Conservation (phyloP, 2,329 filamentous ascomycete genomes). For the Lecanicillium sp. region DNA sequence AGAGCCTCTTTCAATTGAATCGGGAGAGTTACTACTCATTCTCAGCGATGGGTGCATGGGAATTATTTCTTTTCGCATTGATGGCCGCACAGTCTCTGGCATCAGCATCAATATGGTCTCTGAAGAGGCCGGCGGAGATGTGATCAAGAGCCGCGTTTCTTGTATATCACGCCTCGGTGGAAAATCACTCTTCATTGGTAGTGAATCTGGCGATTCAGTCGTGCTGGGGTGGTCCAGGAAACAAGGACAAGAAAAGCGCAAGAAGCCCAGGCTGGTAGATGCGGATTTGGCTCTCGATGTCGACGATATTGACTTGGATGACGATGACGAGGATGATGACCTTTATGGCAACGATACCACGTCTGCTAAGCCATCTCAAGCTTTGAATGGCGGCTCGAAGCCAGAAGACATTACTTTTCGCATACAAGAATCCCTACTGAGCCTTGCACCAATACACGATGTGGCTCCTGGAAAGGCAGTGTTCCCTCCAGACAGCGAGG, state of each 20-base stretch:
- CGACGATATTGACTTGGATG: slow-evolving; percentile 45
- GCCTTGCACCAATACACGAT: slow-evolving; percentile 71
- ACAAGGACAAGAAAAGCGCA: slow-evolving; percentile 55
- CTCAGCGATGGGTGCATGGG: slow-evolving; percentile 68
- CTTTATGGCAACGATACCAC: slow-evolving; percentile 55
- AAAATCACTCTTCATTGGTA: slow-evolving; percentile 74
- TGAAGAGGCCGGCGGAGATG: slow-evolving; percentile 51
- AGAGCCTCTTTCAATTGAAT: slow-evolving; percentile 67
- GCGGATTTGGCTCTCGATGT: slow-evolving; percentile 41
- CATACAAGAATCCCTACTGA: slow-evolving; percentile 68
- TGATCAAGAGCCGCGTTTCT: slow-evolving; percentile 57
- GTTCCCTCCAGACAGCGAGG: slow-evolving; percentile 34
- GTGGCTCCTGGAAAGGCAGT: slow-evolving; percentile 59
- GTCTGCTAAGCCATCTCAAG: slow-evolving; percentile 44
- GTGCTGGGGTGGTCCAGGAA: slow-evolving; percentile 74
- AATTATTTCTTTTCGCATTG: slow-evolving; percentile 74
- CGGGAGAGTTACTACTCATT: slow-evolving; percentile 77
- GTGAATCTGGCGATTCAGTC: slow-evolving; percentile 72
- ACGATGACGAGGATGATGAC: slow-evolving; percentile 60
- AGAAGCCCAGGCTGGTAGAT: slow-evolving; percentile 52
- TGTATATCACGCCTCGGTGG: slow-evolving; percentile 63
- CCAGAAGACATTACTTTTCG: slow-evolving; percentile 64
- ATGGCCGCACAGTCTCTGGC: slow-evolving; percentile 85
- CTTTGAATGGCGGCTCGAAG: slow-evolving; percentile 33
- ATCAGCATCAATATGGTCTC: slow-evolving; percentile 63